Evolutionary conservation across 2,329 filamentous ascomycete species (phyloP).

Genomic region (Chrysosporium keratinophilum): DNA sequence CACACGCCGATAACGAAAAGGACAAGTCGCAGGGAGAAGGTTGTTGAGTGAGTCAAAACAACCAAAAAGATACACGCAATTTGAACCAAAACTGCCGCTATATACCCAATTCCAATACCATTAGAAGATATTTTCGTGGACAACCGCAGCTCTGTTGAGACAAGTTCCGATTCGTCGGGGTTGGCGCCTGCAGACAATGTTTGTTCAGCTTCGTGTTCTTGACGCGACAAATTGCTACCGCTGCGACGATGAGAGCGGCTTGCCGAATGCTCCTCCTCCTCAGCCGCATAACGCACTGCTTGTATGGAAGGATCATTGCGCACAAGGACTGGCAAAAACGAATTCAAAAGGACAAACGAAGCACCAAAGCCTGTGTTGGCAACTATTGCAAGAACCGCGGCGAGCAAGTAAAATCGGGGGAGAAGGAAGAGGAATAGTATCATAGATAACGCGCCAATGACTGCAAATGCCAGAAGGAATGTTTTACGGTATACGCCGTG

Average conservation of each 20-base stretch:
- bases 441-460: constrained; percentile 66
- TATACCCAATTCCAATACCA: constrained; percentile 89
- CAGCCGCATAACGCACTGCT: constrained; percentile 19
- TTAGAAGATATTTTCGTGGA: constrained; percentile 86
- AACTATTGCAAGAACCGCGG: constrained; percentile 72
- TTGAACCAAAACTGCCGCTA: constrained; percentile 75
- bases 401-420: constrained; percentile 66
- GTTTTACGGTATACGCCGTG: constrained; percentile 87
- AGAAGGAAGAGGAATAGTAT: constrained; percentile 79
- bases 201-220: constrained; percentile 14
- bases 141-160: constrained; percentile 60
- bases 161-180: constrained; percentile 8
- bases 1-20: constrained; percentile 78
- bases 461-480: constrained; percentile 74
- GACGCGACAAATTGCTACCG: neutral
- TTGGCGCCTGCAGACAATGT: constrained; percentile 22
- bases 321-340: constrained; percentile 83
- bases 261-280: neutral
- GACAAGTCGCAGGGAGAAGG: constrained; percentile 75
- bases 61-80: constrained; percentile 69
- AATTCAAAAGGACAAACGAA: constrained; percentile 90
- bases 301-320: constrained; percentile 61
- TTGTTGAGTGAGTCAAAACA: constrained; percentile 61
- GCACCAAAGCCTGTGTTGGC: constrained; percentile 92
- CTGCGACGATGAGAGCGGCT: neutral